phyloP scores from a whole-genome alignment of 371 early-diverging fungal species.

The Dipsacomyces acuminosporus region DNA sequence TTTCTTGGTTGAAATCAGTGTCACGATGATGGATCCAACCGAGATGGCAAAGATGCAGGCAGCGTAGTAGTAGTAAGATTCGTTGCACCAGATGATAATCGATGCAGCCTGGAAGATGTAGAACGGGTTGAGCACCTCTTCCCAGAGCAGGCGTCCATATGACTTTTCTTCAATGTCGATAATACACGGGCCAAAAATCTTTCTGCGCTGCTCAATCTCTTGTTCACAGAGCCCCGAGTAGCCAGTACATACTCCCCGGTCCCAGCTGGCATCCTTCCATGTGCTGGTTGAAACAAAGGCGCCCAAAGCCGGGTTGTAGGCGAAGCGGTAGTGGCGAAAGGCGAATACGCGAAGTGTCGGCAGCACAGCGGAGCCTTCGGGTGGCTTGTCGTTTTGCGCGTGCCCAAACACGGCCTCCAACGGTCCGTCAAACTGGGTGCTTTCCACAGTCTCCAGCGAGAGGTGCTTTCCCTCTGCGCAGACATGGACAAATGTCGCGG shows the following conservation, averaged over 20 bases:
- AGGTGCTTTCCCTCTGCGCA: slow-evolving; percentile 69
- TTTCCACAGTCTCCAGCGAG: slow-evolving; percentile 52
- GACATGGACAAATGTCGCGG: slow-evolving; percentile 64
- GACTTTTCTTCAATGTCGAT: slow-evolving; percentile 78
- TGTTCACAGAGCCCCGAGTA: slow-evolving; percentile 3
- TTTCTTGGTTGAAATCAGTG: slow-evolving; percentile 29
- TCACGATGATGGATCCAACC: slow-evolving; percentile 20
- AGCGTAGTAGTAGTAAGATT: slow-evolving; percentile 91
- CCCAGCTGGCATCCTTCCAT: slow-evolving; percentile 45
- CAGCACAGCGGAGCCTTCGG: neutral
- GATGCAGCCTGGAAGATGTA: slow-evolving; percentile 88
- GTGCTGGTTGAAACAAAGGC: slow-evolving; percentile 53
- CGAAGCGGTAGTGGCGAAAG: slow-evolving; percentile 72
- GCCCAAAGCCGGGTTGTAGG: slow-evolving; percentile 63
- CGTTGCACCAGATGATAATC: slow-evolving; percentile 84
- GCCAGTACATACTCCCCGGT: neutral
- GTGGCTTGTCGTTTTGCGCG: neutral
- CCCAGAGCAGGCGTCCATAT: slow-evolving; percentile 63
- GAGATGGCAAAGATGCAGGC: slow-evolving; percentile 78
- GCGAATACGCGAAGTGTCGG: slow-evolving; percentile 14
- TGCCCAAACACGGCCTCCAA: slow-evolving; percentile 57
- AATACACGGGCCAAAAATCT: slow-evolving; percentile 76
- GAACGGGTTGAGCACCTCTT: slow-evolving; percentile 88
- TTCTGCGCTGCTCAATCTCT: slow-evolving; percentile 12
- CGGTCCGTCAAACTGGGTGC: slow-evolving; percentile 54